Evolutionary conservation across 1,139 yeast species (phyloP).

Genomic region (Blastobotrys ciferrii): DNA sequence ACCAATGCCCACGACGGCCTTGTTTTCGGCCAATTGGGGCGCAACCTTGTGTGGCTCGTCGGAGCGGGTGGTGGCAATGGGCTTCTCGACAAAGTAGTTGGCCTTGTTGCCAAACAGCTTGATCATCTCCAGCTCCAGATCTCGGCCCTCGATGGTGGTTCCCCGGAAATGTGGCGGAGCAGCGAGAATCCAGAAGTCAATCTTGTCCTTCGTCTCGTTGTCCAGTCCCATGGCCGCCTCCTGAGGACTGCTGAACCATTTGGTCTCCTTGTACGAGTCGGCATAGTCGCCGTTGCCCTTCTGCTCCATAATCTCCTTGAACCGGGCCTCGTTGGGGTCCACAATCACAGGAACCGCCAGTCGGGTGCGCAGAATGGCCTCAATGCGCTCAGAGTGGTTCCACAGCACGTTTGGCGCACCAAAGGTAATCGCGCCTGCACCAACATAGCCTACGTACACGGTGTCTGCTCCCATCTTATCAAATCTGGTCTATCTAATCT

Average conservation of each 20-base stretch:
- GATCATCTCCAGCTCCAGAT: conserved; percentile 22
- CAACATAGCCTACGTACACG: conserved; percentile 14
- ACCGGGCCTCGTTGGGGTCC: conserved; percentile 23
- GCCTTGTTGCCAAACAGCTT: conserved; percentile 20
- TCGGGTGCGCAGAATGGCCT: conserved; percentile 21
- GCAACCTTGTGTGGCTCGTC: conserved; percentile 22
- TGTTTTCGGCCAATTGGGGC: conserved; percentile 7
- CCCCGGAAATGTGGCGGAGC: conserved; percentile 27
- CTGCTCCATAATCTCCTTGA: conserved; percentile 19
- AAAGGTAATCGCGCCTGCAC: conserved; percentile 24
- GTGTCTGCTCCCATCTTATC: neutral
- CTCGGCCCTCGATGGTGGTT: conserved; percentile 23
- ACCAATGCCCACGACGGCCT: conserved; percentile 23
- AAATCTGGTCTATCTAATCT: neutral
- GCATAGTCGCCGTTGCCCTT: conserved; percentile 17
- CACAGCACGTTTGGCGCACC: conserved; percentile 26
- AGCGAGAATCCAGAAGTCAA: conserved; percentile 24
- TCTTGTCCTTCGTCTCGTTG: conserved; percentile 9
- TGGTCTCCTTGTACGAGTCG: conserved; percentile 19
- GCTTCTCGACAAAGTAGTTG: conserved; percentile 25
- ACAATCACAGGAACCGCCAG: conserved; percentile 24
- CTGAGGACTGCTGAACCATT: conserved; percentile 17
- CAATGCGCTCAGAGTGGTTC: conserved; percentile 24
- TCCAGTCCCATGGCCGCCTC: conserved; percentile 21
- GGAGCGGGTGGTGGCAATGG: conserved; percentile 25